Evolutionary conservation across 2,329 filamentous ascomycete genomes (phyloP).

Genomic region (Rhynchosporium agropyri): DNA sequence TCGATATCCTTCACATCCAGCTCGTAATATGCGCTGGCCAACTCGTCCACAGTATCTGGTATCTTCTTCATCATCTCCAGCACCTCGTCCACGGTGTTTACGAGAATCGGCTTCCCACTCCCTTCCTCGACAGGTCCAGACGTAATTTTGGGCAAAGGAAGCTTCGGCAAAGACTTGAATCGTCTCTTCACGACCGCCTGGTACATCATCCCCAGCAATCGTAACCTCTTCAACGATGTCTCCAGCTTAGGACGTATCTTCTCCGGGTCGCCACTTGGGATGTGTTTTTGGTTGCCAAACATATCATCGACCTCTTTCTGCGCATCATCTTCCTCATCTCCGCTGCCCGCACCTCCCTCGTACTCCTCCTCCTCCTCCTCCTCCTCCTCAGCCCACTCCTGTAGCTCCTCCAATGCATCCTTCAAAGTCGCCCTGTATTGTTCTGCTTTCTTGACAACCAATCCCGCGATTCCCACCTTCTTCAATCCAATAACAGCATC

Average conservation of each 20-base stretch:
- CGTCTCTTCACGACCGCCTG: slow-evolving; percentile 70
- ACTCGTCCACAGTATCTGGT: slow-evolving; percentile 69
- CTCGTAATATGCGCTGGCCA: slow-evolving; percentile 74
- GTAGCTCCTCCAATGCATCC: slow-evolving; percentile 83
- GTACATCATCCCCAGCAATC: slow-evolving; percentile 69
- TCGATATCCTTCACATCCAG: slow-evolving; percentile 63
- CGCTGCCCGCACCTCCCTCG: slow-evolving; percentile 50
- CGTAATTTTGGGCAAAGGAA: slow-evolving; percentile 46
- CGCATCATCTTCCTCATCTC: slow-evolving; percentile 43
- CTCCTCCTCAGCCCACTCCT: slow-evolving; percentile 81
- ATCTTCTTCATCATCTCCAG: slow-evolving; percentile 59
- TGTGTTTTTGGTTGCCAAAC: slow-evolving; percentile 62
- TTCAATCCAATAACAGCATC: slow-evolving; percentile 70
- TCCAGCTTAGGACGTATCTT: slow-evolving; percentile 68
- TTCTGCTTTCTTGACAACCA: slow-evolving; percentile 71
- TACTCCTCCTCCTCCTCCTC: slow-evolving; percentile 61
- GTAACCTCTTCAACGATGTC: slow-evolving; percentile 63
- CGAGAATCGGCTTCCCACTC: slow-evolving; percentile 27
- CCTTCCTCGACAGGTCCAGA: slow-evolving; percentile 20
- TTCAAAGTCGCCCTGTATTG: slow-evolving; percentile 74
- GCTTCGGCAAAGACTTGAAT: slow-evolving; percentile 58
- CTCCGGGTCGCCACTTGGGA: slow-evolving; percentile 66
- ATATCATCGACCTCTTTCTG: slow-evolving; percentile 68
- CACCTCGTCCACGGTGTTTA: slow-evolving; percentile 56
- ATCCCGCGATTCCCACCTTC: slow-evolving; percentile 66